Evolutionary conservation across 352 stramenopile species (phyloP).

Genomic region (Phytophthora citricola): DNA sequence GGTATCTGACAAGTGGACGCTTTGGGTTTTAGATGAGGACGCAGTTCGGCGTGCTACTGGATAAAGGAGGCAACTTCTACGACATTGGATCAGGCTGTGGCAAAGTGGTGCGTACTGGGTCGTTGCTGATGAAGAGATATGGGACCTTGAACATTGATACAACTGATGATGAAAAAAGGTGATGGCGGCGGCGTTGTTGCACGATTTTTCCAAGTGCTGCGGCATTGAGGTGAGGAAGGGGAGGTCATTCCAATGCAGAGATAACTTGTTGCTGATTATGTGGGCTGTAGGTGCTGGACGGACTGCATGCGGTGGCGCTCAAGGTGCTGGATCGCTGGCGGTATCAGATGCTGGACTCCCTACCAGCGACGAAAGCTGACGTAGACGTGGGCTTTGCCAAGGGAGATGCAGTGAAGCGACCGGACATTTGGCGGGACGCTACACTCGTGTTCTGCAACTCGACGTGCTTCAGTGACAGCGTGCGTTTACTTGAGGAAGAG

Average conservation of each 20-base stretch:
- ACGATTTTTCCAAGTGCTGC: slow-evolving; percentile 73
- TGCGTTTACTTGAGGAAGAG: slow-evolving; percentile 17
- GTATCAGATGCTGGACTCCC: slow-evolving; percentile 63
- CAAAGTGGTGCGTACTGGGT: slow-evolving; percentile 62
- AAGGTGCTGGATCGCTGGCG: slow-evolving; percentile 71
- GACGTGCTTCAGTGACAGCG: slow-evolving; percentile 76
- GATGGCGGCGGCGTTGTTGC: slow-evolving; percentile 63
- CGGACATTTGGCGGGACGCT: slow-evolving; percentile 61
- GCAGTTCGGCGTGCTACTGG: slow-evolving; percentile 64
- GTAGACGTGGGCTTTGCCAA: slow-evolving; percentile 67
- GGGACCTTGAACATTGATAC: neutral
- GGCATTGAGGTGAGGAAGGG: slow-evolving; percentile 52
- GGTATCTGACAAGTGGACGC: neutral
- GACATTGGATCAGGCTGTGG: slow-evolving; percentile 73
- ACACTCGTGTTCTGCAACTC: slow-evolving; percentile 74
- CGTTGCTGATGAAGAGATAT: neutral
- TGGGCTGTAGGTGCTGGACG: slow-evolving; percentile 48
- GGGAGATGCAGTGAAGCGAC: slow-evolving; percentile 48
- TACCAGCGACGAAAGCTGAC: slow-evolving; percentile 57
- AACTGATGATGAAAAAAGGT: slow-evolving; percentile 31
- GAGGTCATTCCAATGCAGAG: neutral
- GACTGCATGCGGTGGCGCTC: slow-evolving; percentile 65
- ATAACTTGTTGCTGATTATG: too few relatives aligned
- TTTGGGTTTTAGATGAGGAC: slow-evolving; percentile 48
- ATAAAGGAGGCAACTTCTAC: slow-evolving; percentile 74